Evolutionary conservation across 148 eudicot genomes (phyloP).

Genomic region (Chenopodium berlandieri): DNA sequence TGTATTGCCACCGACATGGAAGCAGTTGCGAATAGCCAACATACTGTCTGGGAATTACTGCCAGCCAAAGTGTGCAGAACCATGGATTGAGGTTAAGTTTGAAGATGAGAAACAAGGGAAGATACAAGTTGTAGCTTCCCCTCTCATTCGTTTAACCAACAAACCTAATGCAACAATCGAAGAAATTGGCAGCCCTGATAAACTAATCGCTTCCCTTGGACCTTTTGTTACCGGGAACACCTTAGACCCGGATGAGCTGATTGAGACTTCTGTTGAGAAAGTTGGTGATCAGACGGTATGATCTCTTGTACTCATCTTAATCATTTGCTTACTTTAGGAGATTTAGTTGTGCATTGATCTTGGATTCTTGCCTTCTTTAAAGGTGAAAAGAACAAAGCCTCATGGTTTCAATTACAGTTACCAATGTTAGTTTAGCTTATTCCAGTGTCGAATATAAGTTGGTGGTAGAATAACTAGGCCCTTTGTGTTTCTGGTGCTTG

Average conservation of each 20-base stretch:
- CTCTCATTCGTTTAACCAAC: conserved; percentile 87
- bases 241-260: conserved; percentile 71
- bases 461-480: neutral
- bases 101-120: conserved; percentile 91
- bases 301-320: neutral
- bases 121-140: conserved; percentile 91
- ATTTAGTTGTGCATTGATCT: too few species aligned
- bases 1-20: conserved; percentile 87
- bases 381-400: too few species aligned
- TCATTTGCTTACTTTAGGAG: too few species aligned
- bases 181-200: conserved; percentile 90
- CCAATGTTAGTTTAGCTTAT: neutral
- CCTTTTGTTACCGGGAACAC: conserved; percentile 93
- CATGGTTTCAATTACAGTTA: neutral
- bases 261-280: conserved; percentile 75
- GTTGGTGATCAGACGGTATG: conserved; percentile 76
- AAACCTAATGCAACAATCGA: conserved; percentile 85
- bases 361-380: too few species aligned
- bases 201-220: conserved; percentile 88
- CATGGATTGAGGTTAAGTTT: conserved; percentile 94
- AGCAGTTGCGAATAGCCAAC: conserved; percentile 83
- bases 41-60: conserved; percentile 91
- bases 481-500: conserved; percentile 30
- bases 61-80: conserved; percentile 98
- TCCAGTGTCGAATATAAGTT: neutral